A percentile compares a stretch with the other conserved stretches of the same genome.
Conservation (phyloP, 331 rosid species). For the Spiraea crenata region DNA sequence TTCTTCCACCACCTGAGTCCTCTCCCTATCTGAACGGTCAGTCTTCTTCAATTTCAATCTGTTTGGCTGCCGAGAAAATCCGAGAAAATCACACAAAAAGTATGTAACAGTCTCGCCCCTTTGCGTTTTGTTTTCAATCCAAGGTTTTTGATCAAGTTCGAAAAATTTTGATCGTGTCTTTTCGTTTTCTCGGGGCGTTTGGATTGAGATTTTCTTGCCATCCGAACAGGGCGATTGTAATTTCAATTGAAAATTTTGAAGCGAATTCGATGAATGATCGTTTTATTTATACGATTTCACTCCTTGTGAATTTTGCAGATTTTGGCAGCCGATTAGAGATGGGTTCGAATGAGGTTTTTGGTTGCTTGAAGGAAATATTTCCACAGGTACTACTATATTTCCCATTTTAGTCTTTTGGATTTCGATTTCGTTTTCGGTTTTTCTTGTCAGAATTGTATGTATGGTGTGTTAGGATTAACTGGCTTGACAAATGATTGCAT, state of each 20-base stretch:
- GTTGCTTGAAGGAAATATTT: conserved; percentile 63
- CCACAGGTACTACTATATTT: conserved; percentile 59
- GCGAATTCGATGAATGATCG: neutral
- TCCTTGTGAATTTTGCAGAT: conserved; percentile 31
- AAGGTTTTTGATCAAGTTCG: neutral
- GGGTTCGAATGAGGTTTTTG: conserved; percentile 66
- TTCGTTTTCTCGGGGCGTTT: neutral
- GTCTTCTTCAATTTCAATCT: conserved; percentile 5
- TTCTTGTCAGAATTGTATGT: neutral
- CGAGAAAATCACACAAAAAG: neutral
- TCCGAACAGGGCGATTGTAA: neutral
- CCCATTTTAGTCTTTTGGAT: neutral
- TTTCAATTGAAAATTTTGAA: neutral
- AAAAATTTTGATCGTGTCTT: neutral
- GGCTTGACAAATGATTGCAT: neutral
- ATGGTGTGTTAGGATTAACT: neutral
- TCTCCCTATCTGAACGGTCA: conserved; percentile 26
- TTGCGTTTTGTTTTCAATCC: neutral
- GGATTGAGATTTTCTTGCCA: neutral
- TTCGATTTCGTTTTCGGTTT: neutral
- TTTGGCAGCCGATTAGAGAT: conserved; percentile 28
- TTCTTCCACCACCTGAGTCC: neutral
- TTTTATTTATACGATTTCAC: neutral
- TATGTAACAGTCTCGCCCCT: neutral
- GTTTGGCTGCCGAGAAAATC: conserved; percentile 17